Percentiles rank a stretch among this genome's conserved stretches.
These are phyloP conservation scores for Daldinia vernicosa DNA, from an alignment of 495 filamentous ascomycete genomes.

Conservation along the genomic window DNA sequence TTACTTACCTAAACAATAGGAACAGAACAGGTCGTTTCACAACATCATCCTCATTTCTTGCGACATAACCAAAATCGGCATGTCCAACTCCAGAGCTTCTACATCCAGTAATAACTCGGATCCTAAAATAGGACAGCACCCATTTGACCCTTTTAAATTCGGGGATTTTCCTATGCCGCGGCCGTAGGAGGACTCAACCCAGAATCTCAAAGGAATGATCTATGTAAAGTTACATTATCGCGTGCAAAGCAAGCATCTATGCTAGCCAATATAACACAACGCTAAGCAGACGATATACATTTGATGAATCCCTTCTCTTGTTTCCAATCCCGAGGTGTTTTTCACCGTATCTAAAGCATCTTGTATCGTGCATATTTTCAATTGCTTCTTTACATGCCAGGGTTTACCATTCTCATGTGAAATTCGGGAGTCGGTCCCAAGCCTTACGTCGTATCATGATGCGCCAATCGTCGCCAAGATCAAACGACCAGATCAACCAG, in stretches of 20 bases:
- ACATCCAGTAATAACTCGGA: conserved; percentile 10
- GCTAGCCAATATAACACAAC: neutral
- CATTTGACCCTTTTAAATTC: neutral
- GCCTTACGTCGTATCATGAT: conserved; percentile 6
- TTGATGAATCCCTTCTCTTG: neutral
- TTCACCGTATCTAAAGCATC: neutral
- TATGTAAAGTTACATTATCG: neutral
- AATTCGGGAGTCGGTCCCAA: conserved; percentile 13
- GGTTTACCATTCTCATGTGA: conserved; percentile 9
- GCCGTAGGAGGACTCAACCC: neutral
- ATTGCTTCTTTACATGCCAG: neutral
- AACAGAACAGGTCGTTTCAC: neutral
- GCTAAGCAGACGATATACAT: too few relatives aligned
- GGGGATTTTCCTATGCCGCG: neutral
- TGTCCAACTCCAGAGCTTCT: conserved; percentile 10
- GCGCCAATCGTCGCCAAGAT: conserved; percentile 33
- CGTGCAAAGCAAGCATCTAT: neutral
- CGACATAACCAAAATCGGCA: neutral
- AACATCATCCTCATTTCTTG: conserved; percentile 13
- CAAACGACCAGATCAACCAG: conserved; percentile 20
- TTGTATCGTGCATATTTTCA: conserved; percentile 16
- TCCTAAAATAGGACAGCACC: conserved; percentile 35
- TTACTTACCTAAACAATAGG: neutral
- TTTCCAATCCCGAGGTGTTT: neutral
- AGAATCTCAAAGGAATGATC: neutral